Evolutionary conservation across 106 monocot species (phyloP), one percentile per base, ranked within the genome.

Genomic region (Dendrobium chrysotoxum): DNA sequence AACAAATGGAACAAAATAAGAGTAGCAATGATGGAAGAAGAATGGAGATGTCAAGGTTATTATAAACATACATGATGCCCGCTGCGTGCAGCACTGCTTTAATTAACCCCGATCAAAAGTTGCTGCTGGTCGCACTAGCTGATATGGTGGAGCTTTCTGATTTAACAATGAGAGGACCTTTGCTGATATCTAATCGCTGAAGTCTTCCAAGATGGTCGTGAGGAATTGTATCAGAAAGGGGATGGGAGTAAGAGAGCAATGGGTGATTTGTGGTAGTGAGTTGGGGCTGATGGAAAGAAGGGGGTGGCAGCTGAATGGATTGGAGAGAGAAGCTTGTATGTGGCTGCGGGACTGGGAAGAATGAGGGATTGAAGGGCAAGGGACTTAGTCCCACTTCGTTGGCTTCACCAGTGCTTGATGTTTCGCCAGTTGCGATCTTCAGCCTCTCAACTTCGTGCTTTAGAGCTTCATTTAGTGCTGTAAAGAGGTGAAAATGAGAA

Each of bases 401-500:
- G 28, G 64, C 80, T 41, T 94, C 90, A 21, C 70, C 70, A 17
- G 75, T 26, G 46, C 83, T 85, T 26, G 83, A 57, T 21, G 72
- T 28, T 79, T 97, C 94, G 23, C 97, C 97, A 28, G 97, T 97
- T 6, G 91, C 97, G 10, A 92, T 76, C 73, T 86, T 92, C 5
- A 97, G 90, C 80, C 97, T 89, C 23, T 94, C 90, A 21, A 94
- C 88, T 84, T 97, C 97, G 25, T 94, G 90, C 80, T 92, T 97
- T 47, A 97, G 84, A 30, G 97, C 88, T 76, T 97, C 94, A 70
- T 94, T 97, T 38, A 97, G 78, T 39, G 97, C 97, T 97, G 93
- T 55, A 78, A 54, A 35, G 35, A 35, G 35, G 3, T 35, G 35
- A 35, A 35, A 58, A 31, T 44, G 66, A 67, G 66, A 67, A 0